Base-by-base conservation (phyloP, 2,329 filamentous ascomycete genomes). In the Ophiostoma tasmaniense region DNA sequence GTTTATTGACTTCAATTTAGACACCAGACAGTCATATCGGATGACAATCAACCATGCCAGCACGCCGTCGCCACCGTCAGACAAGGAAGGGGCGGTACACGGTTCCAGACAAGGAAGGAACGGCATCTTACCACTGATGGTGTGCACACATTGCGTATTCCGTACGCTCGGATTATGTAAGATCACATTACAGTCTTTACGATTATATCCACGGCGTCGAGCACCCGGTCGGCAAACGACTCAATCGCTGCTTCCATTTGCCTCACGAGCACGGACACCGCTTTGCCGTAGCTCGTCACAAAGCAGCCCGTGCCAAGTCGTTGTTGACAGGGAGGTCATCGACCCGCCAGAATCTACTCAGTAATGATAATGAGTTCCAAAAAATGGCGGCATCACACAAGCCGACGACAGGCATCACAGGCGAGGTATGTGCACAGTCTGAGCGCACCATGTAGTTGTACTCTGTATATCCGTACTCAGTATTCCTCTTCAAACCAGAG, bases 401-500 rank as follows among this genome's bases (percentile, higher is more conserved):
- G n/a, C 50, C n/a, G 50, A 25, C 50, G 50, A 22, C 61, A 39
- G 30, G 17, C 28, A 45, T 45, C 42, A n/a, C 42, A 45, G 42
- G 17, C 42, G 17, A 64, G 61, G 61, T 37, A 22, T 22, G 61
- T 64, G 61, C 33, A 64, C 61, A n/a, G 61, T 64, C 61, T 37
- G 61, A 37, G 61, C 61, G 61, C 22, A 30, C 11, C 3, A 39
- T 39, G 37, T 39, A 7, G 37, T 39, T 39, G 37, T 59, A 6
- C 17, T 42, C 11, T 42, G 13, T 42, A 14, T 14, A 14, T 42
- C 39, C 17, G 39, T 42, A 17, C 17, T 13, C 39, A n/a, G n/a
- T n/a, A n/a, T n/a, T n/a, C n/a, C n/a, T n/a, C n/a, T n/a, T n/a
- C n/a, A n/a, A n/a, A n/a, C n/a, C n/a, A 42, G 17, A n/a, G n/a